These are phyloP conservation scores for Trichocomaceae sp. DNA, from an alignment of 2,329 filamentous ascomycete species.

Conservation along the genomic window DNA sequence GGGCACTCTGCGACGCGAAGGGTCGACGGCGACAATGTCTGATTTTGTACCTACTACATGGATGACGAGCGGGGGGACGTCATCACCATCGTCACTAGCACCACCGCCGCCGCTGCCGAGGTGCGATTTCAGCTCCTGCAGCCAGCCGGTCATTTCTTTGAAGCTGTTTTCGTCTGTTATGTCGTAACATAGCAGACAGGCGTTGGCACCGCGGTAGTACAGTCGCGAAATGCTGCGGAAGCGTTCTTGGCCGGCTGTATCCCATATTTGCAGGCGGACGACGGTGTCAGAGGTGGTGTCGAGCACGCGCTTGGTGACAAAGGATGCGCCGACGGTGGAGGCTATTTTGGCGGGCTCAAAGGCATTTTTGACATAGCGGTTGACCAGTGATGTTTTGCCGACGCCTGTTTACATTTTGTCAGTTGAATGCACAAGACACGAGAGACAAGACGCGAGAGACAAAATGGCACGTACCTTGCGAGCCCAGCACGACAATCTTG, in stretches of 20 bases:
- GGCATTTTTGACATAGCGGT: conserved; percentile 43
- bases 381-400: conserved; percentile 48
- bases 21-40: conserved; percentile 82
- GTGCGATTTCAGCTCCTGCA: conserved; percentile 75
- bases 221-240: conserved; percentile 91
- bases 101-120: conserved; percentile 37
- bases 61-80: conserved; percentile 65
- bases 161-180: conserved; percentile 84
- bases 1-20: conserved; percentile 70
- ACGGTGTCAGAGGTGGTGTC: conserved; percentile 80
- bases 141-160: conserved; percentile 86
- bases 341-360: conserved; percentile 38
- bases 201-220: conserved; percentile 93
- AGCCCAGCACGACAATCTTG: conserved; percentile 48
- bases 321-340: conserved; percentile 73
- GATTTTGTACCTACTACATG: conserved; percentile 95
- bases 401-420: conserved; percentile 34
- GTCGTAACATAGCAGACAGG: conserved; percentile 89
- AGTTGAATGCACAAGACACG: neutral
- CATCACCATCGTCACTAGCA: conserved; percentile 20
- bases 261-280: conserved; percentile 93
- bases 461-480: conserved; percentile 41
- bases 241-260: conserved; percentile 90
- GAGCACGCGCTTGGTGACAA: conserved; percentile 70
- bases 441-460: neutral